Base-by-base conservation (phyloP, 2,329 filamentous ascomycete species). In the Periglandula ipomoeae region DNA sequence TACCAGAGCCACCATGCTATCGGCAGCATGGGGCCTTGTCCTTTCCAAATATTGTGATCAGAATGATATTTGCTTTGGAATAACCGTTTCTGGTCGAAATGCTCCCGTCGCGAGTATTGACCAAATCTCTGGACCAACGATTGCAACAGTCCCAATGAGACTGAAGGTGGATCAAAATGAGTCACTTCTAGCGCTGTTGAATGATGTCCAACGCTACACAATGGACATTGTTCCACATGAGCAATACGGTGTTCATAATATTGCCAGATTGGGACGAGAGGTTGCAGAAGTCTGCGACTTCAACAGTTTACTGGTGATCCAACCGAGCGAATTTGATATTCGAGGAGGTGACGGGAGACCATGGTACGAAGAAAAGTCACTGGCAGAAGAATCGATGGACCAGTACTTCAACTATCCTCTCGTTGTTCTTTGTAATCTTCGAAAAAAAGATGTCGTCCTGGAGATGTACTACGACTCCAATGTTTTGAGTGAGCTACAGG, bases 21-120 rank as follows among this genome's bases (percentile, higher is more conserved):
- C 57, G 5, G 59, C 60, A 0, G 61, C 62, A 2, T 65, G 61
- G 61, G 61, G 58, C 1, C 17, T 64, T 17, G 40, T 57, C 7
- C 45, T 56, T 4, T 39, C 53, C 2, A 47, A 49, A 1, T 52
- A 59, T 19, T 54, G 54, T 13, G 53, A 49, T 2, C 47, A 52
- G 4, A 45, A 52, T 8, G 56, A 58, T n/a, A 44, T 63, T 2
- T 42, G 56, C 3, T 65, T 62, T 39, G 62, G 62, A 1, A 35
- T 51, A 1, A 54, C 53, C 1, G 35, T 61, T 3, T 58, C 56
- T 2, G 62, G 61, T 1, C 54, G 61, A 4, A 52, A 58, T 17
- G 53, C 55, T 0, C 44, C 57, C 1, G 52, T 64, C 3, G 37
- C 30, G 5, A 56, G 48, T 1, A 51, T 63, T 4, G 53, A 58